phyloP scores from a whole-genome alignment of 2,329 filamentous ascomycete species.

The Sporothrix pallida region DNA sequence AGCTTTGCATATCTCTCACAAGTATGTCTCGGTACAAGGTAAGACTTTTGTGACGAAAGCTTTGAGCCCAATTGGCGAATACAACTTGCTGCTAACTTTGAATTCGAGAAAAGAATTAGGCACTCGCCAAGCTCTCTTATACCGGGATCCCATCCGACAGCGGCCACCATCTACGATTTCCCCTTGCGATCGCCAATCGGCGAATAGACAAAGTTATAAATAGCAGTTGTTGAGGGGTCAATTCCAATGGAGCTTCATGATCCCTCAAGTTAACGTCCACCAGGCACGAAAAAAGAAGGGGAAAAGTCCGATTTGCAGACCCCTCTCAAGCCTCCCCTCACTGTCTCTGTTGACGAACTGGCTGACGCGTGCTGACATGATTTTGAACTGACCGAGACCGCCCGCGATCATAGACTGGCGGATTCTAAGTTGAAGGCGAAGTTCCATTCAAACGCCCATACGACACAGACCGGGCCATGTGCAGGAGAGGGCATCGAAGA shows the following conservation, averaged over 20 bases:
- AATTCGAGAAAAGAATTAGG: background rate
- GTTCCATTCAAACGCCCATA: background rate
- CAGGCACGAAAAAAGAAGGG: background rate
- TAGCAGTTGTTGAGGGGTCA: background rate
- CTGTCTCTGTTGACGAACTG: constrained; percentile 23
- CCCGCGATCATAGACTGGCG: background rate
- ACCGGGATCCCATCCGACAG: constrained; percentile 4
- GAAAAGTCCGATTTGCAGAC: background rate
- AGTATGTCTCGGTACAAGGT: background rate
- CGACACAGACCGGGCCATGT: background rate
- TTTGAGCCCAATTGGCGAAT: background rate
- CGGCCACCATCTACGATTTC: constrained; percentile 6
- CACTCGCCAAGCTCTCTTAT: background rate
- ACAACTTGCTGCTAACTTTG: background rate
- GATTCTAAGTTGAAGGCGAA: background rate
- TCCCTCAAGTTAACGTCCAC: too few species aligned
- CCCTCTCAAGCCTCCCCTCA: background rate
- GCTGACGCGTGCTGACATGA: constrained; percentile 28
- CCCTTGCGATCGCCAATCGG: constrained; percentile 1
- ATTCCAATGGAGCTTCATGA: too few species aligned
- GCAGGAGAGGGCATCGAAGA: too few species aligned
- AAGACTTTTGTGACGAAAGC: background rate
- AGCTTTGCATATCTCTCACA: background rate
- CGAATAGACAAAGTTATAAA: constrained; percentile 16
- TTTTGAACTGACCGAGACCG: background rate